Evolutionary conservation across 768 basidiomycete genomes (phyloP).

Genomic region (Termitomyces sp.): DNA sequence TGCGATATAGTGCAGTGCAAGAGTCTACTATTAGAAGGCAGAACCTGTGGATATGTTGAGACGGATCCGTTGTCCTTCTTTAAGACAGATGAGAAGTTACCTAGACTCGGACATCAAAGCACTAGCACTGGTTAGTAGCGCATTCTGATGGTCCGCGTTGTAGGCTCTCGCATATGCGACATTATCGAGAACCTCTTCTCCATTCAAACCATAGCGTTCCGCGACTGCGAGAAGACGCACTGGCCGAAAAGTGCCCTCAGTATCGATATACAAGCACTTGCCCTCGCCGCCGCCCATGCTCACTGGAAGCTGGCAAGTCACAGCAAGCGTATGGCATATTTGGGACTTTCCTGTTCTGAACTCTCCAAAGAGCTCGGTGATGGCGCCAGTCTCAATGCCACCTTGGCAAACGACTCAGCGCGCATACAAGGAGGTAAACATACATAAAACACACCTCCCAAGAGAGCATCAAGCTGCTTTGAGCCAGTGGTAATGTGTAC

Average conservation of each 20-base stretch:
- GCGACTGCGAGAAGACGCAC: slow-evolving; percentile 92
- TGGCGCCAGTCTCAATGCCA: slow-evolving; percentile 97
- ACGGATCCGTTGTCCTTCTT: neutral
- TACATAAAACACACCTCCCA: slow-evolving; percentile 63
- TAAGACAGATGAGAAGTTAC: slow-evolving; percentile 37
- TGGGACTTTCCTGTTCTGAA: slow-evolving; percentile 99
- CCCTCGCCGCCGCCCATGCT: slow-evolving; percentile 99
- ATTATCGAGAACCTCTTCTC: slow-evolving; percentile 97
- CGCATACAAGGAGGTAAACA: slow-evolving; percentile 6
- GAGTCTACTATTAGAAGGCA: slow-evolving; percentile 96
- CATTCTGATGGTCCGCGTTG: slow-evolving; percentile 96
- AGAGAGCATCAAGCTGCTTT: slow-evolving; percentile 90
- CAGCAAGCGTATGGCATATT: slow-evolving; percentile 95
- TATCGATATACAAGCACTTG: slow-evolving; percentile 98
- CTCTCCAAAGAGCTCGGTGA: slow-evolving; percentile 98
- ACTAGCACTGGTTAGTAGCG: slow-evolving; percentile 85
- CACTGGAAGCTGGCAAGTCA: slow-evolving; percentile 95
- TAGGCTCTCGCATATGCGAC: slow-evolving; percentile 98
- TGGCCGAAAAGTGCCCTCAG: slow-evolving; percentile 98
- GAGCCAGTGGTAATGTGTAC: slow-evolving; percentile 97
- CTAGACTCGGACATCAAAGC: slow-evolving; percentile 99
- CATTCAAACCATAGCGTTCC: slow-evolving; percentile 93
- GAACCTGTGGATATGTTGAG: slow-evolving; percentile 55
- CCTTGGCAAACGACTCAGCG: slow-evolving; percentile 38
- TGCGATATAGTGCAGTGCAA: slow-evolving; percentile 91